These are phyloP conservation scores for Trapa incisa DNA, from an alignment of 345 rosid genomes.

Conservation along the genomic window DNA sequence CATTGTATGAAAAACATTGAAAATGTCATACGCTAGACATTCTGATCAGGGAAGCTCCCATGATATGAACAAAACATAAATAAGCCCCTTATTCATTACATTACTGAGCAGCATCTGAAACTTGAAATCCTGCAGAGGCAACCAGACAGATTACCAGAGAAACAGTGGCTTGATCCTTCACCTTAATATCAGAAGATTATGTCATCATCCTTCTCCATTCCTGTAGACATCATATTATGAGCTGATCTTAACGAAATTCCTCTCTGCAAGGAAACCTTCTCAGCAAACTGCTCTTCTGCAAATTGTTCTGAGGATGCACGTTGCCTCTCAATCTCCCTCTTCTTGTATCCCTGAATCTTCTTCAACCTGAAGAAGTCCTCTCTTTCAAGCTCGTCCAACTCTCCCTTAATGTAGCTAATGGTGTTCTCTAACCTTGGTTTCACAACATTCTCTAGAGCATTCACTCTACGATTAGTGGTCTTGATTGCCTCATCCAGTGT, in stretches of 20 bases:
- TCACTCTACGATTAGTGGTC: slow-evolving; percentile 89
- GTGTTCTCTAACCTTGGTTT: slow-evolving; percentile 84
- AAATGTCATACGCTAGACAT: too few species aligned
- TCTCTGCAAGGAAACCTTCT: slow-evolving; percentile 57
- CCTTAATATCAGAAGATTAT: slow-evolving; percentile 50
- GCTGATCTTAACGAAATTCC: slow-evolving; percentile 55
- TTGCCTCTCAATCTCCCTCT: slow-evolving; percentile 52
- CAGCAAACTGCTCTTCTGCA: slow-evolving; percentile 59
- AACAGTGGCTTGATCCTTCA: not conserved
- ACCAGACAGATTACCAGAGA: not conserved
- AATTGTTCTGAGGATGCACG: slow-evolving; percentile 17
- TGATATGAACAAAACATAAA: not conserved
- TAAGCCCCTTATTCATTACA: not conserved
- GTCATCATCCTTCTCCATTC: slow-evolving; percentile 58
- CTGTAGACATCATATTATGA: slow-evolving; percentile 44
- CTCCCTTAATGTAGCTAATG: slow-evolving; percentile 68
- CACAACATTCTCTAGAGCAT: slow-evolving; percentile 85
- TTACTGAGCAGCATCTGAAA: not conserved
- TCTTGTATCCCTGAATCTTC: slow-evolving; percentile 55
- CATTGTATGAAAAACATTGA: too few species aligned
- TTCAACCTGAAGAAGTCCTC: slow-evolving; percentile 88
- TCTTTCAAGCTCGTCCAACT: slow-evolving; percentile 89
- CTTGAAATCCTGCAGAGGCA: not conserved
- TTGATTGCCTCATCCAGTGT: slow-evolving; percentile 89
- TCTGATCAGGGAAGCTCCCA: not conserved